Evolutionary conservation across 352 stramenopile genomes (phyloP), one percentile per base, ranked within the genome.

Genomic region (Phytophthora pistaciae): DNA sequence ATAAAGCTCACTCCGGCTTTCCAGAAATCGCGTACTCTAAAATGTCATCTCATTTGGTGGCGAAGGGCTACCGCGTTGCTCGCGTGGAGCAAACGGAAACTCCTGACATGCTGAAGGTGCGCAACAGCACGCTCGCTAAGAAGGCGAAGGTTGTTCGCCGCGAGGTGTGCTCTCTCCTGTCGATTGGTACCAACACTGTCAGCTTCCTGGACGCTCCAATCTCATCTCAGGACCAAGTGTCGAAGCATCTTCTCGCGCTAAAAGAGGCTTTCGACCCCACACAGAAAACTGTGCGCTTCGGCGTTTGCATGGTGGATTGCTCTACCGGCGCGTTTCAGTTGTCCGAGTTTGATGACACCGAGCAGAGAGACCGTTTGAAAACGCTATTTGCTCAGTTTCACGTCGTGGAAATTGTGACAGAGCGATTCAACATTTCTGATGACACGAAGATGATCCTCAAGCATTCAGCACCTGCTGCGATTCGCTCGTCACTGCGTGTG

Each of bases 11-110:
- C 83, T 97, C 93, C 1, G 98, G 98, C 4, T 99, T 99, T 76
- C 98, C 98, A 3, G 98, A 99, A 79, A 97, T 97, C 14, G 97
- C 95, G 20, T 99, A 99, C 78, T 97, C 93, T 5, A 98, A 98
- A 66, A 98, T 99, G 76, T 97, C 96, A 16, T 92, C 94, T 5
- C 91, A 95, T 55, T 79, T 99, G 38, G 96, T 99, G 10, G 82
- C 86, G 5, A 97, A 97, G 62, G 98, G 98, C 14, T 99, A 99
- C 72, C 95, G 97, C 29, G 98, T 99, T 33, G 97, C 97, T 16
- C 95, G 98, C 40, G 96, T 99, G 8, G 98, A 99, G 85, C 98
- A 99, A 80, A 99, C 98, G 0, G 98, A 99, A 86, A 99, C 98
- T 0, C 98, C 98, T 8, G 97, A 99, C 20, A 95, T 95, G 87